Percentiles rank a stretch among this genome's conserved stretches.
phyloP scores from a whole-genome alignment of 2,329 filamentous ascomycete species.

The Leptosphaerulina australis region DNA sequence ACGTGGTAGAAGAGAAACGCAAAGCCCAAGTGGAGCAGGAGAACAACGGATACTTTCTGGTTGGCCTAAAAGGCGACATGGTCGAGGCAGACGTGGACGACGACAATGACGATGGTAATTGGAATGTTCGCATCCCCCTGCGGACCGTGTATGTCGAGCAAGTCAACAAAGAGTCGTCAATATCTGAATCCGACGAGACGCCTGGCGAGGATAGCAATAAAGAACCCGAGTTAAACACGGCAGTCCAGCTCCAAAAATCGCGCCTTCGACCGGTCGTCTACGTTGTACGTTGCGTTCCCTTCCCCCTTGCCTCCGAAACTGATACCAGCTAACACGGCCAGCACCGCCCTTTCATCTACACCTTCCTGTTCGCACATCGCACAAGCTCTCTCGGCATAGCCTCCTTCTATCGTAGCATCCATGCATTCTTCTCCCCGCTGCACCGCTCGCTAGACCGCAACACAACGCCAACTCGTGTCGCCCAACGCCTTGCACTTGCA shows the following conservation, averaged over 20 bases:
- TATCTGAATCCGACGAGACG: slow-evolving; percentile 28
- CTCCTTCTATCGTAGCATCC: slow-evolving; percentile 57
- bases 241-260: slow-evolving; percentile 19
- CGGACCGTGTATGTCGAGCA: slow-evolving; percentile 72
- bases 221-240: slow-evolving; percentile 19
- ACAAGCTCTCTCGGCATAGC: slow-evolving; percentile 60
- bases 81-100: slow-evolving; percentile 59
- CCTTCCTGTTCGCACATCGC: slow-evolving; percentile 70
- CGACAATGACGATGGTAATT: slow-evolving; percentile 41
- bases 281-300: slow-evolving; percentile 58
- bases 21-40: slow-evolving; percentile 57
- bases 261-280: slow-evolving; percentile 73
- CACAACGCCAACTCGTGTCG: slow-evolving; percentile 52
- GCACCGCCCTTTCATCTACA: slow-evolving; percentile 76
- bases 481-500: slow-evolving; percentile 52
- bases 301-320: fast-evolving
- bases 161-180: slow-evolving; percentile 47
- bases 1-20: slow-evolving; percentile 64
- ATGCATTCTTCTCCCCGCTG: slow-evolving; percentile 58
- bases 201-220: slow-evolving; percentile 26
- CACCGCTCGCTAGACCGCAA: slow-evolving; percentile 53
- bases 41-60: slow-evolving; percentile 64
- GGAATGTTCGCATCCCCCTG: slow-evolving; percentile 61
- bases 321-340: slow-evolving; percentile 12
- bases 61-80: slow-evolving; percentile 71